phyloP scores from a whole-genome alignment of 2,329 filamentous ascomycete genomes.

The Furcasterigmium furcatum region DNA sequence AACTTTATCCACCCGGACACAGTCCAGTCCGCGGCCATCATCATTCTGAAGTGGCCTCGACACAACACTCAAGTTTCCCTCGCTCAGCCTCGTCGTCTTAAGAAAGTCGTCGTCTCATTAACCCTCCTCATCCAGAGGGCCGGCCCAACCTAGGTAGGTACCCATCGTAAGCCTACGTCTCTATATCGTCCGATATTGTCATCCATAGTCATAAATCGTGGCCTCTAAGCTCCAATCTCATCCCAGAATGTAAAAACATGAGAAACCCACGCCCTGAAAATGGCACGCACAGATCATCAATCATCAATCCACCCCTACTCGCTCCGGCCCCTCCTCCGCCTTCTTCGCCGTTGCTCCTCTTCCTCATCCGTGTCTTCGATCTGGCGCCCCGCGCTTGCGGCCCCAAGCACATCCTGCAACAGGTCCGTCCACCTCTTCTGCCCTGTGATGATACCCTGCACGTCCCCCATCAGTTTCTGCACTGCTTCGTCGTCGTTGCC shows the following conservation, averaged over 20 bases:
- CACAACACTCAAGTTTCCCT: too few species aligned
- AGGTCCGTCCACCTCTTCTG: slow-evolving; percentile 25
- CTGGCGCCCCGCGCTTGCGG: background rate
- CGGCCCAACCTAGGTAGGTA: too few species aligned
- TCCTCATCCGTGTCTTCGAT: slow-evolving; percentile 11
- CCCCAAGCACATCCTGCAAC: slow-evolving; percentile 24
- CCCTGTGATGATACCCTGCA: slow-evolving; percentile 28
- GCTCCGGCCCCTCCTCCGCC: slow-evolving; percentile 12
- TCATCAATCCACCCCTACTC: slow-evolving; percentile 4
- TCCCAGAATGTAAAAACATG: slow-evolving; percentile 6
- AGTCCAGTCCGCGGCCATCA: too few species aligned
- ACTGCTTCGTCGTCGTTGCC: slow-evolving; percentile 39
- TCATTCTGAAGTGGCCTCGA: too few species aligned
- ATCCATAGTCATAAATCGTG: background rate
- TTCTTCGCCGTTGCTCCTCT: slow-evolving; percentile 11
- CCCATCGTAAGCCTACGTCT: too few species aligned
- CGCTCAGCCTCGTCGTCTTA: too few species aligned
- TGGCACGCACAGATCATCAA: slow-evolving; percentile 8
- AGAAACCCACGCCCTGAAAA: background rate
- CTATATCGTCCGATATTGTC: background rate
- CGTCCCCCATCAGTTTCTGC: slow-evolving; percentile 31
- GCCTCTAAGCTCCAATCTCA: background rate
- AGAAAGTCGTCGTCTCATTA: too few species aligned
- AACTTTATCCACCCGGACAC: too few species aligned
- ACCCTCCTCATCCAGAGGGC: too few species aligned